Evolutionary conservation across 139 green algal species (phyloP).

Genomic region (Micractinium conductrix): DNA sequence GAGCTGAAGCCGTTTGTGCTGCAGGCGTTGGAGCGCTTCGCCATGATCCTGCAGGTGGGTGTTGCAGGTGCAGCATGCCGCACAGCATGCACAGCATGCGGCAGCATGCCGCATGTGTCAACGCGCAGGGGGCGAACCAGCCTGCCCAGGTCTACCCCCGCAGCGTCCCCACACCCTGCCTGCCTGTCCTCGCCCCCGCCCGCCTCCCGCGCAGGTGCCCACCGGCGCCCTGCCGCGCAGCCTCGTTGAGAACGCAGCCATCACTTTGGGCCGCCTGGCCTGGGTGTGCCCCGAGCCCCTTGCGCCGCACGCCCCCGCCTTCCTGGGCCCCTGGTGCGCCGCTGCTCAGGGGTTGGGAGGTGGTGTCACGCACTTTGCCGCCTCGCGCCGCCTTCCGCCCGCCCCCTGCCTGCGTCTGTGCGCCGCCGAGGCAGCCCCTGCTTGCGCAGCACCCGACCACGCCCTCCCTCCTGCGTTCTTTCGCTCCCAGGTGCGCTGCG

Average conservation of each 20-base stretch:
- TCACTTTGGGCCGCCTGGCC: slow-evolving; percentile 87
- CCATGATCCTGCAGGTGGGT: slow-evolving; percentile 63
- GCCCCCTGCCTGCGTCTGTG: too few relatives aligned
- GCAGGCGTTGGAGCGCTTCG: slow-evolving; percentile 61
- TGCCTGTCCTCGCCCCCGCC: neutral
- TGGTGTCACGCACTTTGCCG: too few relatives aligned
- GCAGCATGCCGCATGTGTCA: too few relatives aligned
- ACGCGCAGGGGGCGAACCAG: too few relatives aligned
- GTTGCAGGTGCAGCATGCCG: too few relatives aligned
- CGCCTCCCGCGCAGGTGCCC: neutral
- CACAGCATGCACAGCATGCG: too few relatives aligned
- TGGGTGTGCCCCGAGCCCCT: slow-evolving; percentile 73
- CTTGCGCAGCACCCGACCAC: too few relatives aligned
- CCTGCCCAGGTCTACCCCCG: too few relatives aligned
- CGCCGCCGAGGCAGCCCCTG: too few relatives aligned
- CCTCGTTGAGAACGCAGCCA: slow-evolving; percentile 93
- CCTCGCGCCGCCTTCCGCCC: too few relatives aligned
- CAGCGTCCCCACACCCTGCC: too few relatives aligned
- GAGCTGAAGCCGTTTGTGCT: slow-evolving; percentile 64
- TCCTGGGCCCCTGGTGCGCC: slow-evolving; percentile 73
- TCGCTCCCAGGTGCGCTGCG: slow-evolving; percentile 59
- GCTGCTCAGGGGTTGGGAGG: too few relatives aligned
- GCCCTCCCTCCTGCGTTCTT: neutral
- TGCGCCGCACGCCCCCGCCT: slow-evolving; percentile 80
- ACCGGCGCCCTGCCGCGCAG: slow-evolving; percentile 65